Evolutionary conservation across 371 early-diverging fungal genomes (phyloP), one percentile per base, ranked within the genome.

Genomic region (Mucor piriformis): DNA sequence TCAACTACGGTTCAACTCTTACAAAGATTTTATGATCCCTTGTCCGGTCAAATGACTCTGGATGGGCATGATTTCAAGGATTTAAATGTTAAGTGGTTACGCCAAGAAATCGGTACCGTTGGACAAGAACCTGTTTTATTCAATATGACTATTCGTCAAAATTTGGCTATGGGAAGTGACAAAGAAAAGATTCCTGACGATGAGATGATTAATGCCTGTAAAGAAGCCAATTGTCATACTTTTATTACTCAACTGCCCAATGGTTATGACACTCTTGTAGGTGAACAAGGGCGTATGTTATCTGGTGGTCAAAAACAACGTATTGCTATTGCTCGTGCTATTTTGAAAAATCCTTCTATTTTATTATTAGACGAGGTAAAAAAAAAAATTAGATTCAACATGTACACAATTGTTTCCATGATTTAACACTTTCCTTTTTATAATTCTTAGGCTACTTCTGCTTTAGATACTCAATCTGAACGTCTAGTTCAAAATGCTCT

Each of bases 291-390:
- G 25, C 70, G 83, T 7, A 76, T 82, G 49, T 72, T 97, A 11
- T 88, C 89, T 33, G 95, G 95, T 32, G 96, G 96, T 12, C 94
- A 96, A 71, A 89, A 88, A 61, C 95, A 96, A 66, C 74, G 93
- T 21, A 73, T 92, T 60, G 86, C 87, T 18, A 82, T 93, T 47
- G 89, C 90, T 15, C 75, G 92, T 16, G 90, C 91, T 15, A 79
- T 92, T 20, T 58, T 90, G 51, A 83, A 86, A 47, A 73, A 88
- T 53, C 90, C 90, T 8, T 58, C 74, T 59, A 74, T 83, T 54
- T 71, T 92, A 6, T 72, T 92, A 24, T 68, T 92, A 40, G 94
- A 94, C 63, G 94, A 94, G 69, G 29, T 29, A 29, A 29, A 6
- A 6, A n/a, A n/a, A n/a, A n/a, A n/a, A n/a, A n/a, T n/a, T n/a